phyloP scores from a whole-genome alignment of 2,329 filamentous ascomycete species.

The Aspergillus felis region DNA sequence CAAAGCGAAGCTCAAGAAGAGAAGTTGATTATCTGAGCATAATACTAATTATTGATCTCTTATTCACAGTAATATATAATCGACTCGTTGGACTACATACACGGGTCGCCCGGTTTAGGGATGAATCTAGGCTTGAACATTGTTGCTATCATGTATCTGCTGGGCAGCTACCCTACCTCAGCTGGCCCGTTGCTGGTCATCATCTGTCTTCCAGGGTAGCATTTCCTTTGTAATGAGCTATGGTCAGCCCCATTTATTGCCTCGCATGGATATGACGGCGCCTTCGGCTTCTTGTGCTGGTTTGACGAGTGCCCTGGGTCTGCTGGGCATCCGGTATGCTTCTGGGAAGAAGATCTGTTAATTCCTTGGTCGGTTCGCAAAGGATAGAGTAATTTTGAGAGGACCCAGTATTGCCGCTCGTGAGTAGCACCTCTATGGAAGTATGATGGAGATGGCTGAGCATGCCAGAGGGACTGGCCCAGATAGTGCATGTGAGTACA shows the following conservation, averaged over 20 bases:
- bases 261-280: conserved; percentile 29
- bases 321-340: conserved; percentile 27
- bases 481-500: not conserved
- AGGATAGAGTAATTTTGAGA: not conserved
- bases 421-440: no score
- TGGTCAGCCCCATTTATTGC: conserved; percentile 27
- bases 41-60: not conserved
- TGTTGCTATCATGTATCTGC: conserved; percentile 42
- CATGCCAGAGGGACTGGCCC: no score
- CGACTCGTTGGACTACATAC: no score
- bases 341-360: conserved; percentile 30
- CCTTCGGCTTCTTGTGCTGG: conserved; percentile 28
- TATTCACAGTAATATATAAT: no score
- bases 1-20: not conserved
- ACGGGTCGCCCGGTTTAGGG: no score
- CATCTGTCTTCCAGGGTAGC: conserved; percentile 45
- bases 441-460: no score
- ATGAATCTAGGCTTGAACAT: conserved; percentile 33
- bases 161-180: conserved; percentile 44
- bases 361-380: conserved; percentile 19
- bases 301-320: conserved; percentile 26
- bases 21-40: not conserved
- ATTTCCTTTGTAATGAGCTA: conserved; percentile 44
- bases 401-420: no score
- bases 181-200: conserved; percentile 44